Conservation (phyloP, 2,329 filamentous ascomycete species). For the Alternaria burnsii region DNA sequence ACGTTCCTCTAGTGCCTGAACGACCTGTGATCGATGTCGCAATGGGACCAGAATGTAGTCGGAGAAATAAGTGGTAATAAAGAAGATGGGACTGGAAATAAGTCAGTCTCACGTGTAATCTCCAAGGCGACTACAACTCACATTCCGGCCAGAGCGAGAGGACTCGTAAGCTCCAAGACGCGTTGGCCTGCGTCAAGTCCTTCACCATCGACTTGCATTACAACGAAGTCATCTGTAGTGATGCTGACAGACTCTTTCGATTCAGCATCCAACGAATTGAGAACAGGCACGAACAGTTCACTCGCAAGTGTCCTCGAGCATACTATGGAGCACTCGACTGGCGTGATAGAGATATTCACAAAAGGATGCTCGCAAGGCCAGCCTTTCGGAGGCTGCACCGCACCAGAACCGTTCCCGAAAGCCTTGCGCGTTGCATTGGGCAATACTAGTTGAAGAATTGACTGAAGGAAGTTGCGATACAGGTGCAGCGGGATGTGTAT, state of each 20-base stretch:
- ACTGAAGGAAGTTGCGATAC: slow-evolving; percentile 80
- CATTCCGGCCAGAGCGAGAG: slow-evolving; percentile 89
- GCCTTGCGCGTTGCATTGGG: slow-evolving; percentile 60
- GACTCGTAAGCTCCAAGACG: slow-evolving; percentile 89
- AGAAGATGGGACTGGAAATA: slow-evolving; percentile 80
- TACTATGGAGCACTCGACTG: slow-evolving; percentile 90
- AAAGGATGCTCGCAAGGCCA: slow-evolving; percentile 74
- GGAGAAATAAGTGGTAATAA: slow-evolving; percentile 97
- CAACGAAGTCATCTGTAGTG: slow-evolving; percentile 83
- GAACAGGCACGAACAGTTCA: slow-evolving; percentile 76
- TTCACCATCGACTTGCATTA: slow-evolving; percentile 88
- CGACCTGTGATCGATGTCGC: slow-evolving; percentile 76
- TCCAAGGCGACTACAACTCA: slow-evolving; percentile 48
- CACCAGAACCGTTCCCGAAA: slow-evolving; percentile 38
- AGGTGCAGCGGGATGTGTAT: slow-evolving; percentile 88
- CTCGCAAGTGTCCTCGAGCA: slow-evolving; percentile 80
- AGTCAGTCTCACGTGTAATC: slow-evolving; percentile 11
- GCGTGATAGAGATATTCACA: slow-evolving; percentile 91
- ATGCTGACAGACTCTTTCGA: slow-evolving; percentile 67
- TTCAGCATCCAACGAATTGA: slow-evolving; percentile 66
- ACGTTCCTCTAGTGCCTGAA: slow-evolving; percentile 76
- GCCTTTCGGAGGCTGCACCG: slow-evolving; percentile 47
- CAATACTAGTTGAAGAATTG: slow-evolving; percentile 85
- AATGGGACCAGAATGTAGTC: slow-evolving; percentile 93
- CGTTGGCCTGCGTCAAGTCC: slow-evolving; percentile 90